Conservation (phyloP, 257 asterid species). For the Rubia yunnanensis region DNA sequence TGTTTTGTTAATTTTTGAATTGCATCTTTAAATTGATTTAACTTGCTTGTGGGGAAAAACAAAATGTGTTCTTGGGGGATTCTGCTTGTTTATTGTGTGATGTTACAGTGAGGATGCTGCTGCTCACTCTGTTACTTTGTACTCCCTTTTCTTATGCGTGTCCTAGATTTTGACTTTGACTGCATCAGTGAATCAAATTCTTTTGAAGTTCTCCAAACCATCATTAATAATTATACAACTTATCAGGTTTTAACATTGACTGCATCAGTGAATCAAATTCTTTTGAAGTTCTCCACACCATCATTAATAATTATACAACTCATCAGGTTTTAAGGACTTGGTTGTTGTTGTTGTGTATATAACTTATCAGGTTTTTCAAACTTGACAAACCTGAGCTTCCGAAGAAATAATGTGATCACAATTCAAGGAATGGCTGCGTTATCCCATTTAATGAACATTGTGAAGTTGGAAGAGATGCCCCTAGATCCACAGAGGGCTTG, state of each 20-base stretch:
- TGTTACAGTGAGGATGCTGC: neutral
- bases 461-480: slow-evolving; percentile 93
- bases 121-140: neutral
- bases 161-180: neutral
- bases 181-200: too few relatives aligned
- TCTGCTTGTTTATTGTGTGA: neutral
- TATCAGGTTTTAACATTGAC: too few relatives aligned
- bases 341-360: neutral
- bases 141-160: too few relatives aligned
- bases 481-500: slow-evolving; percentile 74
- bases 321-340: slow-evolving; percentile 47
- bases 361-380: slow-evolving; percentile 58
- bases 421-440: slow-evolving; percentile 69
- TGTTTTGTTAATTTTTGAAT: neutral
- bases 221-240: too few relatives aligned
- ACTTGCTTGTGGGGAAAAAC: neutral
- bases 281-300: neutral
- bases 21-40: neutral
- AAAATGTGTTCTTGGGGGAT: neutral
- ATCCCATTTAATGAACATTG: slow-evolving; percentile 60
- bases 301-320: neutral
- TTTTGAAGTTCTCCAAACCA: too few relatives aligned
- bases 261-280: neutral
- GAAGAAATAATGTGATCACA: slow-evolving; percentile 66
- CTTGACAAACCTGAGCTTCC: slow-evolving; percentile 57